A percentile compares a stretch with the other conserved stretches of the same genome.
Conservation (phyloP, 2,329 filamentous ascomycete genomes). For the Zymoseptoria brevis region DNA sequence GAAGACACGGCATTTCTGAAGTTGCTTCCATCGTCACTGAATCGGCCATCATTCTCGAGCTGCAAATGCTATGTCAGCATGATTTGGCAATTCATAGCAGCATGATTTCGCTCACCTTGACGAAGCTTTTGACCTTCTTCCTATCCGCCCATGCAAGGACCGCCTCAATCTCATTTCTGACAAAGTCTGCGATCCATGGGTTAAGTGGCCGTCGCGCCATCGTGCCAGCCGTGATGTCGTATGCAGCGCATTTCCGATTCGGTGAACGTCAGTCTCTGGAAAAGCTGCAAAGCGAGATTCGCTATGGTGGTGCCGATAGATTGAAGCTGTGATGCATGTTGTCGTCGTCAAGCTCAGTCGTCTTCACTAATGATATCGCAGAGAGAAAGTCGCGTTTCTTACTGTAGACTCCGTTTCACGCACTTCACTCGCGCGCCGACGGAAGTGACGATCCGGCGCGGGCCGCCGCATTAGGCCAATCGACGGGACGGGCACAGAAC, state of each 20-base stretch:
- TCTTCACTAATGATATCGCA: neutral
- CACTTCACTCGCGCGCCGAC: neutral
- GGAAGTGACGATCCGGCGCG: neutral
- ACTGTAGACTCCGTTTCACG: no score
- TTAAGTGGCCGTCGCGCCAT: slow-evolving; percentile 17
- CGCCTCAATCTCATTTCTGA: slow-evolving; percentile 20
- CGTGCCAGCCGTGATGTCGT: neutral
- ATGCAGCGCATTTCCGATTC: slow-evolving; percentile 3
- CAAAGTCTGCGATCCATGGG: slow-evolving; percentile 23
- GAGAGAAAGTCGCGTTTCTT: neutral
- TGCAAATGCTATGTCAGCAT: neutral
- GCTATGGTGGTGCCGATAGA: neutral
- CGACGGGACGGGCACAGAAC: no score
- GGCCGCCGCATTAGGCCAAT: neutral
- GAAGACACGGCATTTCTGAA: slow-evolving; percentile 17
- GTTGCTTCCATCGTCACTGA: slow-evolving; percentile 27
- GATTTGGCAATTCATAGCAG: neutral
- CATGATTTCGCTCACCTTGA: neutral
- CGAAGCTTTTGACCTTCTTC: neutral
- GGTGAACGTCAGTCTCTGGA: neutral
- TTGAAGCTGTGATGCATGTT: neutral
- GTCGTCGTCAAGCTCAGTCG: neutral
- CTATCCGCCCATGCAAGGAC: slow-evolving; percentile 23
- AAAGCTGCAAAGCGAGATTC: neutral
- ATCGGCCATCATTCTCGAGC: slow-evolving; percentile 19